A percentile compares a stretch with the other conserved stretches of the same genome.
phyloP scores from a whole-genome alignment of 495 filamentous ascomycete species.

The Hypoxylon rickii region DNA sequence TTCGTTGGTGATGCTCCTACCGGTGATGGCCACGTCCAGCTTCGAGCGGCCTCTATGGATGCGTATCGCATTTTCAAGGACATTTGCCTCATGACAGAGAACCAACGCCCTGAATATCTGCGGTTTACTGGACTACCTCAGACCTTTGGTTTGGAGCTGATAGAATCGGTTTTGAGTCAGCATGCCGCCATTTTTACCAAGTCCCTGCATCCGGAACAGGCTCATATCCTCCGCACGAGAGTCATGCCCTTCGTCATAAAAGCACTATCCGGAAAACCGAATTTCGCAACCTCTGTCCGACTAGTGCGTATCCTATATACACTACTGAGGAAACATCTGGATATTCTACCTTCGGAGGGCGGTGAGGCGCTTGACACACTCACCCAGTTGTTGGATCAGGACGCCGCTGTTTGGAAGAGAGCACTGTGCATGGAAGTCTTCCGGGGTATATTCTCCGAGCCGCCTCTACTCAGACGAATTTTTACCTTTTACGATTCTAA shows the following conservation, averaged over 20 bases:
- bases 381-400: conserved; percentile 86
- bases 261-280: conserved; percentile 74
- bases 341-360: conserved; percentile 75
- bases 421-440: conserved; percentile 90
- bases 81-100: conserved; percentile 84
- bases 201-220: conserved; percentile 73
- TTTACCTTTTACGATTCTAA: conserved; percentile 78
- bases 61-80: conserved; percentile 88
- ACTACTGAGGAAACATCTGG: conserved; percentile 74
- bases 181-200: conserved; percentile 75
- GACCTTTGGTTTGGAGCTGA: conserved; percentile 84
- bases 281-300: conserved; percentile 83
- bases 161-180: conserved; percentile 85
- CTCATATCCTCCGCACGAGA: conserved; percentile 73
- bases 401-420: conserved; percentile 80
- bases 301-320: conserved; percentile 80
- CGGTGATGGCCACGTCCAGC: conserved; percentile 63
- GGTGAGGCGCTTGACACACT: conserved; percentile 84
- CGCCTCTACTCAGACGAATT: conserved; percentile 74
- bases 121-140: conserved; percentile 74
- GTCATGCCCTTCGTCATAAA: conserved; percentile 83
- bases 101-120: conserved; percentile 78
- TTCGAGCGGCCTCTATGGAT: conserved; percentile 81
- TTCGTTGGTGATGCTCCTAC: conserved; percentile 64
- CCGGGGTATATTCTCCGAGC: conserved; percentile 79